Evolutionary conservation across 2,329 filamentous ascomycete species (phyloP).

Genomic region (Aspergillus fumigatus): DNA sequence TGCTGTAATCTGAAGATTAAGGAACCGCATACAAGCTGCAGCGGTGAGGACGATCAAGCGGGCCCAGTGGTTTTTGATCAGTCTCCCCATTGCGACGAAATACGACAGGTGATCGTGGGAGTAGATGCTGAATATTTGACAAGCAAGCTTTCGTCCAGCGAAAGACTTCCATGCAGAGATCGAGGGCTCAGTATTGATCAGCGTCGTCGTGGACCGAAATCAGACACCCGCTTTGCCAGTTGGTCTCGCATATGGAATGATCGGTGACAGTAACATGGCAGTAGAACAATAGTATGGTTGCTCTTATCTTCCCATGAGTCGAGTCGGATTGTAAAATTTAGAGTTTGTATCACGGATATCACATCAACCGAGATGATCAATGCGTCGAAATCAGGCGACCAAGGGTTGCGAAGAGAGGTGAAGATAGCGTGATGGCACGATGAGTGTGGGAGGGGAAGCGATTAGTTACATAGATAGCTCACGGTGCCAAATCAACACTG

Average conservation of each 20-base stretch:
- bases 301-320: not conserved
- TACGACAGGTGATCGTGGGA: not conserved
- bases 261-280: conserved; percentile 14
- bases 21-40: conserved; percentile 61
- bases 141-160: conserved; percentile 24
- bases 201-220: conserved; percentile 1
- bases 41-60: conserved; percentile 88
- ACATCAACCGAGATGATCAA: conserved; percentile 12
- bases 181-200: not conserved
- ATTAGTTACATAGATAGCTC: conserved; percentile 14
- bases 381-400: conserved; percentile 1
- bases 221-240: conserved; percentile 8
- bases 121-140: not conserved
- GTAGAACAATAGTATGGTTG: not conserved
- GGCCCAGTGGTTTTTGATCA: conserved; percentile 99
- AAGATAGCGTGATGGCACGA: conserved; percentile 1
- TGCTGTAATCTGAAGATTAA: not conserved
- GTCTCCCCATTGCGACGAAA: conserved; percentile 69
- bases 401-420: not conserved
- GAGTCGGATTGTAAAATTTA: not conserved
- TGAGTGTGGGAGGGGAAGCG: conserved; percentile 6
- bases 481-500: conserved; percentile 4
- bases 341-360: conserved; percentile 8
- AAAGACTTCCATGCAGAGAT: conserved; percentile 11
- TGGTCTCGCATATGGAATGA: not conserved